These are phyloP conservation scores for Ploettnerulaceae sp. DNA, from an alignment of 2,329 filamentous ascomycete species.

Conservation along the genomic window DNA sequence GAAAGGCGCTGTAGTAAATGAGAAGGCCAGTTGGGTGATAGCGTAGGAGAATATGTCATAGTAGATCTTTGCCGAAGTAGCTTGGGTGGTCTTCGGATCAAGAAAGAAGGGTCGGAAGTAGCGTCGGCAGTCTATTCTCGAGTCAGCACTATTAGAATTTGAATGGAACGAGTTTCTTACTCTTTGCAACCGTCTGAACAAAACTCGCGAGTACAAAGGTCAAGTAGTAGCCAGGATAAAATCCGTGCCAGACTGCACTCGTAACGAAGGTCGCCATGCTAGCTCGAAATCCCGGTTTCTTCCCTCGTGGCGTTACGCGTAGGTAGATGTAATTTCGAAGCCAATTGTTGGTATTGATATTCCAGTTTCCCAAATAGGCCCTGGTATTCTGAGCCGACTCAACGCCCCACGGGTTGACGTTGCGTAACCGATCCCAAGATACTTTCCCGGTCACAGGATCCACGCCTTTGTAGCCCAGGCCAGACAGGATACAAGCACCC, in stretches of 20 bases:
- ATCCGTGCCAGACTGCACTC: conserved; percentile 96
- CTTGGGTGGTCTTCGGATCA: conserved; percentile 64
- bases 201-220: conserved; percentile 86
- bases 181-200: conserved; percentile 89
- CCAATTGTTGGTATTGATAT: conserved; percentile 98
- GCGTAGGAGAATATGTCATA: conserved; percentile 78
- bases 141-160: conserved; percentile 15
- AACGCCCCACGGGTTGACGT: conserved; percentile 80
- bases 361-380: conserved; percentile 88
- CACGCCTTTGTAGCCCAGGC: conserved; percentile 90
- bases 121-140: conserved; percentile 70
- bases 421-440: conserved; percentile 84
- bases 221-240: conserved; percentile 94
- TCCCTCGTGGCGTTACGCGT: conserved; percentile 87
- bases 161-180: conserved; percentile 47
- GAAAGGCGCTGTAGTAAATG: conserved; percentile 80
- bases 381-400: conserved; percentile 92
- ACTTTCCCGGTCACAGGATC: conserved; percentile 80
- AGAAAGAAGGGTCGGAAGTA: conserved; percentile 91
- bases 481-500: conserved; percentile 88
- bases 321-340: conserved; percentile 93
- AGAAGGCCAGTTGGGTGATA: conserved; percentile 75
- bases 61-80: conserved; percentile 69
- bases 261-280: conserved; percentile 92
- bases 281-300: conserved; percentile 93